phyloP scores from a whole-genome alignment of 2,329 filamentous ascomycete genomes.

The Scopulariopsis brevicaulis region DNA sequence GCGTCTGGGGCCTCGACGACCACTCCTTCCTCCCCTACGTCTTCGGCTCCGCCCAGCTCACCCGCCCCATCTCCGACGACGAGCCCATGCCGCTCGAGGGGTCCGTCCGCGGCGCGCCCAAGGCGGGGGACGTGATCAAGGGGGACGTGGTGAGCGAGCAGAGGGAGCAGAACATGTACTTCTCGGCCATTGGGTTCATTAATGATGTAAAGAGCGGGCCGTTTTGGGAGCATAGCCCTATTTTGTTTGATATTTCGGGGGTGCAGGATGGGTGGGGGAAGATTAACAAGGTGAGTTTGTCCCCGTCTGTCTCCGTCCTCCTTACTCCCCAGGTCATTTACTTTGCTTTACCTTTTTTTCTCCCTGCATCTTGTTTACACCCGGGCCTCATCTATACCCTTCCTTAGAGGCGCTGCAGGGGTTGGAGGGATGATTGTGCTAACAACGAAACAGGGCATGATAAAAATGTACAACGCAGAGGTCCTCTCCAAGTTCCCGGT shows the following conservation, averaged over 20 bases:
- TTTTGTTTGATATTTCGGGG: slow-evolving; percentile 88
- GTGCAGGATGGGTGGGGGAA: slow-evolving; percentile 94
- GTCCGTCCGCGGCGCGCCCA: slow-evolving; percentile 59
- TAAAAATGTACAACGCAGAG: slow-evolving; percentile 98
- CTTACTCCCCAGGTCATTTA: neutral
- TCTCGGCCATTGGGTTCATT: slow-evolving; percentile 91
- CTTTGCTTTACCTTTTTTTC: neutral
- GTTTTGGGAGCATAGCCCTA: slow-evolving; percentile 95
- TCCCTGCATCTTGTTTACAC: neutral
- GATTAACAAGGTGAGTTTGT: slow-evolving; percentile 58
- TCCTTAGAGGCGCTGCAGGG: neutral
- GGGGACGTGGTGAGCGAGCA: slow-evolving; percentile 51
- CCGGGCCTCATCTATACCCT: neutral
- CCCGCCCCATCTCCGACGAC: slow-evolving; percentile 55
- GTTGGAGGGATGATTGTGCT: too few species aligned
- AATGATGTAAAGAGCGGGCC: slow-evolving; percentile 93
- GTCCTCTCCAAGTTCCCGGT: slow-evolving; percentile 95
- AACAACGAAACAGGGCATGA: slow-evolving; percentile 60
- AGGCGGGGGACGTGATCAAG: slow-evolving; percentile 59
- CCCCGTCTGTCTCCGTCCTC: neutral
- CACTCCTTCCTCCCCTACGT: slow-evolving; percentile 92
- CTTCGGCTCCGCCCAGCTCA: slow-evolving; percentile 84
- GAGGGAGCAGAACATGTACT: slow-evolving; percentile 71
- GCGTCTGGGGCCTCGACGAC: slow-evolving; percentile 97
- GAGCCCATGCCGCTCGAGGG: slow-evolving; percentile 65